These are phyloP conservation scores for Solanum rostratum DNA, from an alignment of 257 asterid genomes.

Conservation along the genomic window DNA sequence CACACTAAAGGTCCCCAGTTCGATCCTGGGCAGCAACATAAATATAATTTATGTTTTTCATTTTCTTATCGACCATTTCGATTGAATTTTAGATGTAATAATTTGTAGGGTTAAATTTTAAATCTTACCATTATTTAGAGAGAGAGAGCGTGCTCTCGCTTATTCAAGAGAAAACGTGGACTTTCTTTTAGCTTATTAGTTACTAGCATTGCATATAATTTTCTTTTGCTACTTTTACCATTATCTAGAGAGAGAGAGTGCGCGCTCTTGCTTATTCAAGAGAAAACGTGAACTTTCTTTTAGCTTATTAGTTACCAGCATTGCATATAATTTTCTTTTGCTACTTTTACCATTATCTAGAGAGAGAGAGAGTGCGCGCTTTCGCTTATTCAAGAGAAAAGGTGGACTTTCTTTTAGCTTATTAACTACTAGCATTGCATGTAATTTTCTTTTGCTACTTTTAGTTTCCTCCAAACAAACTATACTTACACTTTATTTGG, in stretches of 20 bases:
- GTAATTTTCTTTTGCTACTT: not conserved
- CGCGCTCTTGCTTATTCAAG: not conserved
- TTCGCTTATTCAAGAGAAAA: not conserved
- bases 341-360: not conserved
- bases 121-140: not conserved
- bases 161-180: not conserved
- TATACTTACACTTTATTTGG: too few relatives aligned
- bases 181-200: not conserved
- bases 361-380: not conserved
- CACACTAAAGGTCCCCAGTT: conserved; percentile 29
- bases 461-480: not conserved
- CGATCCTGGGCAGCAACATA: conserved; percentile 23
- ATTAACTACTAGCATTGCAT: not conserved
- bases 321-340: not conserved
- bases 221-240: not conserved
- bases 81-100: not conserved
- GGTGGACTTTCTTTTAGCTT: not conserved
- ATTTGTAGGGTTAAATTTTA: not conserved
- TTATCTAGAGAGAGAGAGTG: too few relatives aligned
- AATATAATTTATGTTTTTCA: too few relatives aligned
- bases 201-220: not conserved
- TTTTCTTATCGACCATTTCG: not conserved
- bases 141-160: not conserved
- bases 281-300: not conserved
- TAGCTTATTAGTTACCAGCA: too few relatives aligned